These are phyloP conservation scores for Fusarium goolgardi DNA, from an alignment of 2,329 filamentous ascomycete species.

Conservation along the genomic window DNA sequence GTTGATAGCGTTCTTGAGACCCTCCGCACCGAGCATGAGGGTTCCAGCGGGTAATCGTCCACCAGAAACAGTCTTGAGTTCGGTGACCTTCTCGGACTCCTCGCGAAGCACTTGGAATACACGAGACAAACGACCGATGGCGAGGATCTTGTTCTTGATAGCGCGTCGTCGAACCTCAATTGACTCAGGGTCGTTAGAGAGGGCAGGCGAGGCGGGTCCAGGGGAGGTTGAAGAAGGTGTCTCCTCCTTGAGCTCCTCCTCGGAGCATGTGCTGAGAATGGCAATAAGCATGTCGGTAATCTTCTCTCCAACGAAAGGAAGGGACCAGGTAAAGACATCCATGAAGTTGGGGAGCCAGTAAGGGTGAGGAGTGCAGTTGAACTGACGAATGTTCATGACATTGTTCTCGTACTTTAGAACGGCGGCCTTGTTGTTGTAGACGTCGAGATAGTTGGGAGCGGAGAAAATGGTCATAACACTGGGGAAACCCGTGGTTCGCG, in stretches of 20 bases:
- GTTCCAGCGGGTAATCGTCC: slow-evolving; percentile 93
- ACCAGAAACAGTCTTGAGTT: slow-evolving; percentile 95
- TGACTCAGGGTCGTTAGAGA: slow-evolving; percentile 77
- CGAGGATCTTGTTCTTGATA: slow-evolving; percentile 99
- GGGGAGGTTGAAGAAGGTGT: slow-evolving; percentile 76
- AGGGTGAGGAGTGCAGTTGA: slow-evolving; percentile 98
- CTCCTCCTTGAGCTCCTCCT: slow-evolving; percentile 94
- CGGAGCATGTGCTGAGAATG: slow-evolving; percentile 98
- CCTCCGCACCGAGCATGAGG: slow-evolving; percentile 96
- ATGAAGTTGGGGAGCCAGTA: slow-evolving; percentile 99
- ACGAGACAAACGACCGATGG: slow-evolving; percentile 93
- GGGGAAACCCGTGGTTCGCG: slow-evolving; percentile 95
- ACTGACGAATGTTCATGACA: slow-evolving; percentile 99
- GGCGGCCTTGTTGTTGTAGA: slow-evolving; percentile 99
- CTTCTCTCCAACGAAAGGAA: slow-evolving; percentile 98
- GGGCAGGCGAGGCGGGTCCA: slow-evolving; percentile 79
- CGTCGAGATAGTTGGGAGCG: slow-evolving; percentile 97
- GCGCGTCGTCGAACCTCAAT: slow-evolving; percentile 94
- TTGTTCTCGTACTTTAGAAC: slow-evolving; percentile 99
- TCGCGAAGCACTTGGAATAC: slow-evolving; percentile 99
- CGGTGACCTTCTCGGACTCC: slow-evolving; percentile 95
- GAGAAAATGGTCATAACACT: slow-evolving; percentile 99
- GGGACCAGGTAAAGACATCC: slow-evolving; percentile 99
- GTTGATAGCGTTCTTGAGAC: slow-evolving; percentile 97
- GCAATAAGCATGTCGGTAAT: slow-evolving; percentile 99